Evolutionary conservation across 2,329 filamentous ascomycete species (phyloP).

Genomic region (Aaosphaeria pasadenensis): DNA sequence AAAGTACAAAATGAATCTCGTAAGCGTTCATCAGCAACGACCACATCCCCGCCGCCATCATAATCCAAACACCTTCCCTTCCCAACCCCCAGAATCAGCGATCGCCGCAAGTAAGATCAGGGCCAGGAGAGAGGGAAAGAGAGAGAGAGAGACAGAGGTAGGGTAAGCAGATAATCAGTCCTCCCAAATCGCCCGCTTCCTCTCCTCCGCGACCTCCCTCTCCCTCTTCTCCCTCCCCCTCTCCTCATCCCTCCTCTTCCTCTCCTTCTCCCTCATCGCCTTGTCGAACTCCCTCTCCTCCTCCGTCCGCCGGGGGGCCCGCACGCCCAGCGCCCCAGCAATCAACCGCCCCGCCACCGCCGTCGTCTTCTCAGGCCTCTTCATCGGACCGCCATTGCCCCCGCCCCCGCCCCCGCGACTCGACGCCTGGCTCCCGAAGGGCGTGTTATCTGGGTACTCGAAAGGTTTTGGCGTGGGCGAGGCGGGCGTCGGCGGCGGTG

Average conservation of each 20-base stretch:
- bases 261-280: conserved; percentile 79
- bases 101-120: too few species aligned
- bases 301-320: conserved; percentile 76
- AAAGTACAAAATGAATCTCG: too few species aligned
- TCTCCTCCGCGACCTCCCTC: conserved; percentile 65
- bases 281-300: conserved; percentile 86
- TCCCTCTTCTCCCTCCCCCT: conserved; percentile 62
- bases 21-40: too few species aligned
- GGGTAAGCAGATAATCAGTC: conserved; percentile 38
- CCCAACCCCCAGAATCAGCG: too few species aligned
- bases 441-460: conserved; percentile 26
- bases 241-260: conserved; percentile 70
- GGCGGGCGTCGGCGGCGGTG: conserved; percentile 35
- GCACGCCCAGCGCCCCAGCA: conserved; percentile 79
- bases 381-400: conserved; percentile 23
- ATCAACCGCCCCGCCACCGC: conserved; percentile 88
- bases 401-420: conserved; percentile 8
- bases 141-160: too few species aligned
- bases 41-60: too few species aligned
- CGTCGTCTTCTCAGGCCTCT: conserved; percentile 85
- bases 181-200: conserved; percentile 86
- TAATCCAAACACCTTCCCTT: too few species aligned
- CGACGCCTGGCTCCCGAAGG: conserved; percentile 9
- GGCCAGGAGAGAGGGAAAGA: too few species aligned
- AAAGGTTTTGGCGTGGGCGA: conserved; percentile 26